Percentiles rank a stretch among this genome's conserved stretches.
Conservation (phyloP, 495 filamentous ascomycete species). For the Xylaria flabelliformis region DNA sequence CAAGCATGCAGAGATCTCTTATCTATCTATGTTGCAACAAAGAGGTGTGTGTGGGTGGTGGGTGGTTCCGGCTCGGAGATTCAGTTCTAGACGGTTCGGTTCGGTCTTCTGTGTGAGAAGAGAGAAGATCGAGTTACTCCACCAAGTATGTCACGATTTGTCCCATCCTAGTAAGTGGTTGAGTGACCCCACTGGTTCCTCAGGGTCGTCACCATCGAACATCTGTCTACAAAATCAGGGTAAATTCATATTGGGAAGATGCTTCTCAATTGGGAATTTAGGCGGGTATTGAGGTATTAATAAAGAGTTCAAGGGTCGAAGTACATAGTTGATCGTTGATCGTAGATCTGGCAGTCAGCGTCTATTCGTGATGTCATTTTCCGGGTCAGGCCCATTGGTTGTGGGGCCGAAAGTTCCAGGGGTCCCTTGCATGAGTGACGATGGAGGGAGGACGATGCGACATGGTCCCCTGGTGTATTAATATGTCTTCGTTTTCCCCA, state of each 20-base stretch:
- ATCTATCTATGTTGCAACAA: not conserved
- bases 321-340: not conserved
- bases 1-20: not conserved
- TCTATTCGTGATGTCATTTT: slow-evolving; percentile 7
- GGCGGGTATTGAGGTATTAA: not conserved
- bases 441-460: not conserved
- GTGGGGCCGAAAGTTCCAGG: slow-evolving; percentile 6
- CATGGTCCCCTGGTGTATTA: not conserved
- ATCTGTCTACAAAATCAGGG: not conserved
- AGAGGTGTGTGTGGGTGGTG: slow-evolving; percentile 2
- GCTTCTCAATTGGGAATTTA: not conserved
- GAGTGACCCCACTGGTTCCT: not conserved
- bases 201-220: not conserved
- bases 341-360: not conserved
- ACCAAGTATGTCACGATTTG: slow-evolving; percentile 1
- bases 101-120: no score
- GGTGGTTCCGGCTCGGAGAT: not conserved
- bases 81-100: no score
- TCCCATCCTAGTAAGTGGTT: not conserved
- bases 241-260: not conserved
- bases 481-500: slow-evolving; percentile 2
- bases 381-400: not conserved
- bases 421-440: not conserved
- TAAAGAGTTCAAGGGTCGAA: not conserved
- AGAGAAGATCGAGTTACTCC: not conserved